Evolutionary conservation across 2,329 filamentous ascomycete species (phyloP).

Genomic region (Colletotrichum zoysiae): DNA sequence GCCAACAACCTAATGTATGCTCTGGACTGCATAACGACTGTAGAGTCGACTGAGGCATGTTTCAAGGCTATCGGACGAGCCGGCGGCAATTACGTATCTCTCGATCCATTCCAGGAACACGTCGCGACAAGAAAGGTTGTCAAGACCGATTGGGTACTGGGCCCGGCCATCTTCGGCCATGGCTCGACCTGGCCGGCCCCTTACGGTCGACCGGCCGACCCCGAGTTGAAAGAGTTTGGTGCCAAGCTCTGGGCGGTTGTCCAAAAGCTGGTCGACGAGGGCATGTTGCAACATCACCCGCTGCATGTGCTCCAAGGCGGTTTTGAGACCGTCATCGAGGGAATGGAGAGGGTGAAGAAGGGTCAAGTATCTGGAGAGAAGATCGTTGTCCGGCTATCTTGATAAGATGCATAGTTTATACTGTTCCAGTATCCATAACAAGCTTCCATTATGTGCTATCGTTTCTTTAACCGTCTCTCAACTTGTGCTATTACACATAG

Average conservation of each 20-base stretch:
- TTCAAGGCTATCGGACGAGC: constrained; percentile 45
- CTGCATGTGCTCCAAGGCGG: constrained; percentile 1
- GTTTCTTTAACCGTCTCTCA: no score
- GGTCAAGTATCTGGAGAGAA: background rate
- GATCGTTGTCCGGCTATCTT: background rate
- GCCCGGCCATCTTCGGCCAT: constrained; percentile 46
- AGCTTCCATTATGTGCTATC: no score
- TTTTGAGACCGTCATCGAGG: background rate
- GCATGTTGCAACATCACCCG: constrained; percentile 40
- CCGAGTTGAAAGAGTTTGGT: constrained; percentile 29
- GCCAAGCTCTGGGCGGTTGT: constrained; percentile 27
- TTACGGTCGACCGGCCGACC: constrained; percentile 40
- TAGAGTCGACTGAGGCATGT: constrained; percentile 47
- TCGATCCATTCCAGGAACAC: constrained; percentile 12
- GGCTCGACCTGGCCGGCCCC: constrained; percentile 43
- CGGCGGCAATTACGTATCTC: constrained; percentile 45
- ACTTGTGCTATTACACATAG: no score
- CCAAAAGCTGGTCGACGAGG: constrained; percentile 35
- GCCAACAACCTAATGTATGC: constrained; percentile 46
- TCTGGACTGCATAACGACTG: constrained; percentile 53
- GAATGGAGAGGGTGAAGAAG: background rate
- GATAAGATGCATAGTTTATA: no score
- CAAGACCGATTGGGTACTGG: constrained; percentile 48
- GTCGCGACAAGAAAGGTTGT: constrained; percentile 37
- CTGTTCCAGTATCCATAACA: no score